Base-by-base conservation (phyloP, 164 flowering plant genomes). In the Vitis rotundifolia region DNA sequence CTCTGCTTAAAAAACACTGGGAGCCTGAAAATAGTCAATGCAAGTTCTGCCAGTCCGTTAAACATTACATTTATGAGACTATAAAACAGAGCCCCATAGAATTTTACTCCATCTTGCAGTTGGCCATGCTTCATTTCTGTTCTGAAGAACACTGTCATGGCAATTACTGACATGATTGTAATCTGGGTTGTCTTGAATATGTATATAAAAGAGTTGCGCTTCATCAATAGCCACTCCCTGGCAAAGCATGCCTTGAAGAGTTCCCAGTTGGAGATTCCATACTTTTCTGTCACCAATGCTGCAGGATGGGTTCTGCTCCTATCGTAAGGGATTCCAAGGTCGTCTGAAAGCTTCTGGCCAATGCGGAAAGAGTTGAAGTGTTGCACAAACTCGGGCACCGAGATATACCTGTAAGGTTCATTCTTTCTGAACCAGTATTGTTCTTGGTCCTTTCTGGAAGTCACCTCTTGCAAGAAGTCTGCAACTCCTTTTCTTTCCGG, bases 401-500 rank as follows among this genome's bases (percentile, higher is more conserved):
- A 52, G 19, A 83, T 59, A 63, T 68, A 81, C 44, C 59, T 11
- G 59, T 85, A 81, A 15, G 81, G 79, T 51, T 70, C 61, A 15
- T 74, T 49, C 55, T 64, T 74, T 48, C 48, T 70, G 63, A 61
- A 68, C 87, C 89, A 86, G 72, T 86, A 86, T 47, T 84, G 86
- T 54, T 78, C 77, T 67, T 86, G 89, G 64, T 86, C 89, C 56
- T 74, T 86, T 67, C 52, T 74, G 22, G 89, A 84, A 53, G 85
- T 88, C 8, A 88, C 90, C 65, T 88, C 90, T 77, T 85, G 88
- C 60, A 88, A 77, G 68, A 86, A 88, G 73, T 88, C 92, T 8
- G 92, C 90, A 22, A 80, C 76, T 48, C 87, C 90, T 71, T 86
- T 88, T 49, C 89, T 83, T 58, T 84, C 87, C 11, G 91, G 91